phyloP scores from a whole-genome alignment of 495 filamentous ascomycete genomes.

The Acidomyces sp. region DNA sequence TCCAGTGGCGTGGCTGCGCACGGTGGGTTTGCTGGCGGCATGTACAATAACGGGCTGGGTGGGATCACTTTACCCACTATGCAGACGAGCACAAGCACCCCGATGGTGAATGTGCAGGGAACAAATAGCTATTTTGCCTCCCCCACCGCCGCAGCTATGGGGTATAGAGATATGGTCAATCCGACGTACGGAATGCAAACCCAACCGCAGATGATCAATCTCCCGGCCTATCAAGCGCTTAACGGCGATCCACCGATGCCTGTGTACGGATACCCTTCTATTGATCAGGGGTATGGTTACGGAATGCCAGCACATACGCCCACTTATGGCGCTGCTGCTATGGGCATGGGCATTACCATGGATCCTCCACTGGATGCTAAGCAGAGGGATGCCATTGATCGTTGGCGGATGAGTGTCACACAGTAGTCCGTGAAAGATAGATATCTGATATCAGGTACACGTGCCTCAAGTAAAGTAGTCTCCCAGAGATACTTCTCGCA shows the following conservation, averaged over 20 bases:
- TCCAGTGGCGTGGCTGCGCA: slow-evolving; percentile 14
- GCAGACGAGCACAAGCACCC: slow-evolving; percentile 6
- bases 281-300: slow-evolving; percentile 24
- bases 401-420: slow-evolving; percentile 76
- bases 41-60: slow-evolving; percentile 40
- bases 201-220: slow-evolving; percentile 2
- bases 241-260: slow-evolving; percentile 12
- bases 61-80: slow-evolving; percentile 20
- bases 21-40: slow-evolving; percentile 38
- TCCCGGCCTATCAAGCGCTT: slow-evolving; percentile 2
- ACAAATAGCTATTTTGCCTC: slow-evolving; percentile 8
- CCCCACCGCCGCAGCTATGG: slow-evolving; percentile 7
- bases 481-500: too few species aligned
- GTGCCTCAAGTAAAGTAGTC: too few species aligned
- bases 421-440: slow-evolving; percentile 20
- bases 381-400: slow-evolving; percentile 71
- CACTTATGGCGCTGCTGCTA: background rate
- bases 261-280: slow-evolving; percentile 18
- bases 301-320: slow-evolving; percentile 2
- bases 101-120: background rate
- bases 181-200: slow-evolving; percentile 6
- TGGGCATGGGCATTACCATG: slow-evolving; percentile 11
- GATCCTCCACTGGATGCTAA: slow-evolving; percentile 36
- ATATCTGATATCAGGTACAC: too few species aligned
- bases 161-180: background rate